Conservation (phyloP, 768 basidiomycete species). For the Hygrocybe punicea region DNA sequence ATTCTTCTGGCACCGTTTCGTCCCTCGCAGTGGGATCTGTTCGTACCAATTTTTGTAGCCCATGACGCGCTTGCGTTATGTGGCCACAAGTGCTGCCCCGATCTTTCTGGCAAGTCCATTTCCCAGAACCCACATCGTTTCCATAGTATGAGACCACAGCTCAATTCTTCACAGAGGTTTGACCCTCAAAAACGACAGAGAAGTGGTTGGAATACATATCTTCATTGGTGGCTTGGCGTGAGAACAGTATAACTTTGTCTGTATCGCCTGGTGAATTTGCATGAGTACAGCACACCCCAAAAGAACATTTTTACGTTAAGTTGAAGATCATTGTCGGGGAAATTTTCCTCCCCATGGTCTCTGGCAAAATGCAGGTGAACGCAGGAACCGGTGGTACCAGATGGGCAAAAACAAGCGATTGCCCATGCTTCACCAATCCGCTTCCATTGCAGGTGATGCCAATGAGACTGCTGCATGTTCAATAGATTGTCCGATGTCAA, state of each 20-base stretch:
- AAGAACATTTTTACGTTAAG: neutral
- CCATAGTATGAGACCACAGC: conserved; percentile 8
- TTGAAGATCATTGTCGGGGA: conserved; percentile 6
- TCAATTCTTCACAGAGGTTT: neutral
- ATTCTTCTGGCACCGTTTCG: neutral
- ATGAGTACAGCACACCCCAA: neutral
- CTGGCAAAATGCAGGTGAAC: conserved; percentile 4
- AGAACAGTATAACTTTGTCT: conserved; percentile 8
- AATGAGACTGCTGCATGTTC: neutral
- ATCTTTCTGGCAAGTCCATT: conserved; percentile 11
- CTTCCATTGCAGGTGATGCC: conserved; percentile 10
- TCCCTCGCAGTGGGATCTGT: conserved; percentile 7
- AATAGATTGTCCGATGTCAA: neutral
- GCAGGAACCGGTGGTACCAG: neutral
- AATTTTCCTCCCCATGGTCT: conserved; percentile 5
- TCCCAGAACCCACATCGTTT: conserved; percentile 3
- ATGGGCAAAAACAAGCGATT: conserved; percentile 8
- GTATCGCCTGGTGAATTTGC: neutral
- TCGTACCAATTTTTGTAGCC: conserved; percentile 6
- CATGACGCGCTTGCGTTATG: conserved; percentile 6
- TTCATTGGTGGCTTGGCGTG: conserved; percentile 1
- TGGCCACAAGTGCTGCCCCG: conserved; percentile 4
- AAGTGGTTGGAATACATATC: conserved; percentile 7
- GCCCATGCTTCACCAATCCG: conserved; percentile 4
- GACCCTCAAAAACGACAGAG: conserved; percentile 5